Evolutionary conservation across 805 yeast genomes (phyloP), one percentile per base, ranked within the genome.

Genomic region (Zygotorulaspora chibaensis): DNA sequence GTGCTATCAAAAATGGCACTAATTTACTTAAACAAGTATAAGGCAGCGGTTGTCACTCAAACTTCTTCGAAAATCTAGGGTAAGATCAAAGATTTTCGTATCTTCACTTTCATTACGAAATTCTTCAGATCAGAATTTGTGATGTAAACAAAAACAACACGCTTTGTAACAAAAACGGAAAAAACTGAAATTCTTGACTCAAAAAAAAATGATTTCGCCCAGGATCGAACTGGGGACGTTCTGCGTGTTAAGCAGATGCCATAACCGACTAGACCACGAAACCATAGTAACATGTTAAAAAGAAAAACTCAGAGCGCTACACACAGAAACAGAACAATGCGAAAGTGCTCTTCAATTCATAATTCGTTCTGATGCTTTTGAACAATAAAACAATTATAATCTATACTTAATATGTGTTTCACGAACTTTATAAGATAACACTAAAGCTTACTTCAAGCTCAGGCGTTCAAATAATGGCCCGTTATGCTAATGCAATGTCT

Each of bases 211-310:
- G 97, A 88, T 84, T 87, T 83, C 84, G 90, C 97, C 97, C 97
- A 90, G 97, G 97, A 88, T 91, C 96, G 97, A 91, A 91, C 98
- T 89, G 97, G 97, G 96, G 97, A 91, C 97, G 90, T 87, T 87
- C 93, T 88, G 96, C 96, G 97, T 90, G 97, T 90, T 88, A 89
- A 87, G 96, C 96, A 89, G 93, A 87, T 87, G 97, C 96, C 96
- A 90, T 90, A 81, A 89, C 96, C 96, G 74, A 89, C 96, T 89
- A 89, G 96, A 89, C 97, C 96, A 89, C 89, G 83, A 81, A 83
- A 82, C 95, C 93, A 70, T 25, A 15, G 25, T 20, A 20, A 20
- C 25, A n/a, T n/a, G n/a, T n/a, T n/a, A n/a, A n/a, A n/a, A n/a
- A n/a, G n/a, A n/a, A n/a, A n/a, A n/a, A n/a, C n/a, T n/a, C n/a